Evolutionary conservation across 305 asterid genomes (phyloP).

Genomic region (Caryopteris hybrid): DNA sequence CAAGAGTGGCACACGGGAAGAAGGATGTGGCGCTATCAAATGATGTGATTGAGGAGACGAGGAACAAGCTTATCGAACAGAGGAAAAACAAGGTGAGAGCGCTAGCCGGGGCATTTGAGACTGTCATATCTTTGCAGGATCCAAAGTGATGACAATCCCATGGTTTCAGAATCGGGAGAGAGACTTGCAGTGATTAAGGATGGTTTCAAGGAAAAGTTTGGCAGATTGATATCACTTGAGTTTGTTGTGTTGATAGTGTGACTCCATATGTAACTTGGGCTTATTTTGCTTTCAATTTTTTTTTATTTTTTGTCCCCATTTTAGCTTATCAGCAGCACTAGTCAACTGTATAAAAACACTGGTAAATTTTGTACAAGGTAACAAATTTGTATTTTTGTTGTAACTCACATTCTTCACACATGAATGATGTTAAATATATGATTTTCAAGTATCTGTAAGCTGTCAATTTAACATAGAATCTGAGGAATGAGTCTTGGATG

Average conservation of each 20-base stretch:
- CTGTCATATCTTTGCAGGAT: conserved; percentile 60
- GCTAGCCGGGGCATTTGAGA: conserved; percentile 68
- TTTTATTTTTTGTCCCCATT: neutral
- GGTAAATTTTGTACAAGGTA: neutral
- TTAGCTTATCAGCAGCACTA: neutral
- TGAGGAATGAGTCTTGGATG: no score
- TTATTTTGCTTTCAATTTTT: no score
- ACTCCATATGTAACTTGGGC: neutral
- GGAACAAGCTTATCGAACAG: conserved; percentile 48
- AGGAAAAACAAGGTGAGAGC: conserved; percentile 60
- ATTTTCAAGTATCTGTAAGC: neutral
- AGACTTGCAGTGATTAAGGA: neutral
- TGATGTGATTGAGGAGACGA: conserved; percentile 57
- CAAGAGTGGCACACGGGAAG: conserved; percentile 31
- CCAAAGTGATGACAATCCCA: conserved; percentile 19
- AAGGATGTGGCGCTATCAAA: conserved; percentile 46
- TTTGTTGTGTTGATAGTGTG: conserved; percentile 6
- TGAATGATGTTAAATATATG: neutral
- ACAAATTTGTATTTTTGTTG: neutral
- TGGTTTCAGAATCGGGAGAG: neutral
- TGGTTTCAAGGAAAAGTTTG: no score
- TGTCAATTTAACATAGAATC: no score
- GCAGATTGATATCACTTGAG: neutral
- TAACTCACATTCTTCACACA: neutral
- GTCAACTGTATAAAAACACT: neutral